Evolutionary conservation across 257 asterid genomes (phyloP).

Genomic region (Henckelia pumila): DNA sequence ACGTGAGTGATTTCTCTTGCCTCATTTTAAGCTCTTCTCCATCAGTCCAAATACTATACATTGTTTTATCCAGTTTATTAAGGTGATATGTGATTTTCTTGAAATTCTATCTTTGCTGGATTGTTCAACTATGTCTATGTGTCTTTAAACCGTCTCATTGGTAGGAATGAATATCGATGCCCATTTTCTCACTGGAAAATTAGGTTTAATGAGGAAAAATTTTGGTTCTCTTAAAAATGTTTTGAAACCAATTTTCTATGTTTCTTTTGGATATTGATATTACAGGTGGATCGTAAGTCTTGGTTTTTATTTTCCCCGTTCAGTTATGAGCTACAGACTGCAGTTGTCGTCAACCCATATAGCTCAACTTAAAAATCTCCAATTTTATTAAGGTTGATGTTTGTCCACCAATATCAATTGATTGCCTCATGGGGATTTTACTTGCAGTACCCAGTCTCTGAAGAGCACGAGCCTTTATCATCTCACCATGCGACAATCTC

Average conservation of each 20-base stretch:
- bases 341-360: slow-evolving; percentile 3
- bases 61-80: background rate
- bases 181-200: background rate
- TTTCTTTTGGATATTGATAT: background rate
- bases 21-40: slow-evolving; percentile 14
- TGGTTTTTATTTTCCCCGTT: slow-evolving; percentile 10
- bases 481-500: slow-evolving; percentile 51
- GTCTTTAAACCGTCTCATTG: background rate
- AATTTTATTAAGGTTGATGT: background rate
- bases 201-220: background rate
- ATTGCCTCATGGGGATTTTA: slow-evolving; percentile 22
- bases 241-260: background rate
- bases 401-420: slow-evolving; percentile 10
- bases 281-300: background rate
- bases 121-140: background rate
- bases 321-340: background rate
- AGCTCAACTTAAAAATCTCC: background rate
- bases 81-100: background rate
- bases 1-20: slow-evolving; percentile 43
- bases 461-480: slow-evolving; percentile 60
- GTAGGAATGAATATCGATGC: too few species aligned
- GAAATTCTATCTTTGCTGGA: background rate
- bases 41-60: background rate
- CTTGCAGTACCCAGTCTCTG: slow-evolving; percentile 68
- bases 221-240: background rate